Base-by-base conservation (phyloP, 2,329 filamentous ascomycete genomes). In the Hymenoscyphus scutula region DNA sequence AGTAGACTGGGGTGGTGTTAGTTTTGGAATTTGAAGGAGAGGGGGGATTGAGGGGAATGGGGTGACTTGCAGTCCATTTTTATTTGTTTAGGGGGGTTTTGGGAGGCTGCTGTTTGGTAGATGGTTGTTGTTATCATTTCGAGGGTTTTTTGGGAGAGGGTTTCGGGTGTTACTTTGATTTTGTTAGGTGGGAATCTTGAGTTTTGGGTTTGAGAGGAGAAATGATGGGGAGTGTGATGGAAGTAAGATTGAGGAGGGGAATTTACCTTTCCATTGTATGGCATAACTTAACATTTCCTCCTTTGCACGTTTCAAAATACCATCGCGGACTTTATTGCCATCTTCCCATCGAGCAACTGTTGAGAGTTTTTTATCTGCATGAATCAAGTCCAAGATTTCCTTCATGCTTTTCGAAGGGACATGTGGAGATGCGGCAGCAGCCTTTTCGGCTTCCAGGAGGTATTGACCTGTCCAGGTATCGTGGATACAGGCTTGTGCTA, bases 401-500 rank as follows among this genome's bases (percentile, higher is more conserved):
- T 84, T 73, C 13, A 93, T 79, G 10, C 75, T 72, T 32, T 75
- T 76, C 11, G n/a, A 23, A 68, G 80, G 74, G 62, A 71, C 66
- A 65, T 64, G 60, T 58, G 60, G 62, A 60, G 53, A 48, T 7
- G 67, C 70, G 30, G 74, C 67, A 5, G 76, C 73, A 1, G 75
- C 76, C 56, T 78, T 72, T 68, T 90, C 87, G 7, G 82, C 77
- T 0, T 74, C 75, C 1, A 80, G 65, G 30, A 95, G 79, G 64
- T 88, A 84, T 0, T 74, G 67, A 1, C 76, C 77, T 1, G 89
- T 79, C 74, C 82, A 82, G 53, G 81, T 76, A 6, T 80, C 77
- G 71, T 96, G 91, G 1, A 92, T 84, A 7, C 89, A 85, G 1
- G 89, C 81, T 77, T 96, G 88, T 0, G 92, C 91, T 19, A 97